Conservation (phyloP, 2,329 filamentous ascomycete genomes). For the Ophiostoma ulmi region DNA sequence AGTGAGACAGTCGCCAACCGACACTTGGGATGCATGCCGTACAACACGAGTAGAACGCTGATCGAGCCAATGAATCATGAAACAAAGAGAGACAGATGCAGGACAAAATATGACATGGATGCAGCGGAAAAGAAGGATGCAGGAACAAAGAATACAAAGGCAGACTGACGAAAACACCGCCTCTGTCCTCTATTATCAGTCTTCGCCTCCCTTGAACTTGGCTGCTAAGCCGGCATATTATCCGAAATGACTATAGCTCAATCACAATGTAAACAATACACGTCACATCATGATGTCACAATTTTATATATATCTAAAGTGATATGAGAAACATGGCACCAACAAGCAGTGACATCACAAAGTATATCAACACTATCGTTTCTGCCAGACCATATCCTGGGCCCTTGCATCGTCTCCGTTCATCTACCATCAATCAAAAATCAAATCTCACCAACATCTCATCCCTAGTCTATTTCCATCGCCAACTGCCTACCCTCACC, state of each 20-base stretch:
- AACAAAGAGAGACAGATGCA: background rate
- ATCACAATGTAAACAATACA: background rate
- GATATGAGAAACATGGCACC: background rate
- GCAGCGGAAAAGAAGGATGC: background rate
- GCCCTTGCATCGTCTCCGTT: constrained; percentile 1
- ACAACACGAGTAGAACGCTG: background rate
- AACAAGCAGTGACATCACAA: background rate
- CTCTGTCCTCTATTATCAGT: background rate
- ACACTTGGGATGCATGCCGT: background rate
- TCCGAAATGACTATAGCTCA: background rate
- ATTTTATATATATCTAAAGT: background rate
- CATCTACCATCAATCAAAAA: background rate
- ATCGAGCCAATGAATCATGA: background rate
- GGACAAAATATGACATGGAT: background rate
- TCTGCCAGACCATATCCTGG: background rate
- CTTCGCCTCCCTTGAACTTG: background rate
- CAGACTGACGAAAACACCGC: background rate
- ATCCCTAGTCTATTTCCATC: background rate
- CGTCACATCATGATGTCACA: no score
- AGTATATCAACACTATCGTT: background rate
- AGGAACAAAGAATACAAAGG: background rate
- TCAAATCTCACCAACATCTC: background rate
- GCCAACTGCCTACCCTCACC: background rate
- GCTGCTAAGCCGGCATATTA: background rate
- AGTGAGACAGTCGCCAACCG: background rate